Evolutionary conservation across 78 protist genomes (phyloP), one percentile per base, ranked within the genome.

Genomic region (Dictyostelium purpureum): DNA sequence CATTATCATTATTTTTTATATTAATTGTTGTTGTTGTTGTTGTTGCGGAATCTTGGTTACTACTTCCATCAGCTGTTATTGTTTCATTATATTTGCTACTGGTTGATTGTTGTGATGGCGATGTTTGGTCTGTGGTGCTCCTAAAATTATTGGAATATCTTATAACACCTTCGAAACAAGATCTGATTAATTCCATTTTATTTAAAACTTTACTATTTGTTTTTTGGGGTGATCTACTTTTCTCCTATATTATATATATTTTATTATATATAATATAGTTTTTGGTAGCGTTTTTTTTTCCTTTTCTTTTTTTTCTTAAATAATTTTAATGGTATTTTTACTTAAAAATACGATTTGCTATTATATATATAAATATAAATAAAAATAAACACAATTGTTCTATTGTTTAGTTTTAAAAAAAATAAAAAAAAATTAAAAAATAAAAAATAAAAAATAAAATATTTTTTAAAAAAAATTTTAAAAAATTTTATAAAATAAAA

Each of bases 121-220:
- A 33, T 63, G 7, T 54, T 54, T n/a, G 28, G 6, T 16, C 10
- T 16, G 2, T 28, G 12, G n/a, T 38, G 28, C 51, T 69, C 47
- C 33, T 49, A 11, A 11, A 7, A 69, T 7, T 40, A 19, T 47
- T 18, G 47, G 76, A n/a, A 31, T 40, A 42, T 69, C 40, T 69
- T 19, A 69, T 6, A 31, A 69, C 76, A 38, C 76, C 76, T n/a
- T 69, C 52, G n/a, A 69, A 69, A 69, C 76, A 69, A 38, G 76
- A 69, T 69, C 45, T 69, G 24, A 69, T 6, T 40, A 69, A 69
- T n/a, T 69, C 76, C 76, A 69, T 24, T 10, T 56, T 56, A 47
- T 47, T 61, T 63, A 59, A 12, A 28, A 16, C 2, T 63, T 14
- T 63, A 26, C 26, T 21, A 26, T 54, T 16, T 0, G 6, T 57